Base-by-base conservation (phyloP, 495 filamentous ascomycete species). In the Ramalina peruviana region DNA sequence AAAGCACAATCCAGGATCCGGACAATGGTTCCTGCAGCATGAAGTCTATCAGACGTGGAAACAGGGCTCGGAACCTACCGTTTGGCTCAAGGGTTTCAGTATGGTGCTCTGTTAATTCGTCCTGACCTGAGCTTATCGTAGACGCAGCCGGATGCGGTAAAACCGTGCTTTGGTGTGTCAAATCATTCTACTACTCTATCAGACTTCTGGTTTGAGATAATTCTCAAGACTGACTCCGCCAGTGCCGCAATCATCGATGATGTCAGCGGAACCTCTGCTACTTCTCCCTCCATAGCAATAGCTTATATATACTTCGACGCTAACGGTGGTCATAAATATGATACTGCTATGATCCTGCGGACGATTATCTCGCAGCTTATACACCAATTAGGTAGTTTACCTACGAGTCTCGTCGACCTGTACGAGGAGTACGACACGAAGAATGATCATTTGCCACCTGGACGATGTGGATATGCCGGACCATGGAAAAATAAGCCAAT, bases 241-340 rank as follows among this genome's bases (percentile, higher is more conserved):
- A 42, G 21, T 15, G n/a, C 42, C 21, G 42, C 42, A 21, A 25
- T 45, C 5, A 45, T 45, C 4, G 42, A 45, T 5, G 20, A 45
- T 26, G 7, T 19, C 19, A n/a, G 27, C 15, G 15, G 11, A n/a
- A 15, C 15, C 9, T 21, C 20, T 27, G 16, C 21, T 26, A n/a
- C n/a, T 6, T 27, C 42, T 20, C 20, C 21, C 15, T n/a, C 17
- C 7, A n/a, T 10, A 26, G 16, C 6, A 13, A 25, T 36, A 27
- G 44, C 39, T 7, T 53, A 53, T 43, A 64, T 64, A 36, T 62
- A 64, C 53, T 65, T 65, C 51, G 60, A 64, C 43, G 62, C 61
- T 53, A 52, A 46, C 33, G 56, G 64, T 43, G 44, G 36, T 15
- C 44, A 30, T 36, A 60, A 62, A 51, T 60, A 62, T 49, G 58